phyloP scores from a whole-genome alignment of 768 basidiomycete species.

The Chalciporus piperatus region DNA sequence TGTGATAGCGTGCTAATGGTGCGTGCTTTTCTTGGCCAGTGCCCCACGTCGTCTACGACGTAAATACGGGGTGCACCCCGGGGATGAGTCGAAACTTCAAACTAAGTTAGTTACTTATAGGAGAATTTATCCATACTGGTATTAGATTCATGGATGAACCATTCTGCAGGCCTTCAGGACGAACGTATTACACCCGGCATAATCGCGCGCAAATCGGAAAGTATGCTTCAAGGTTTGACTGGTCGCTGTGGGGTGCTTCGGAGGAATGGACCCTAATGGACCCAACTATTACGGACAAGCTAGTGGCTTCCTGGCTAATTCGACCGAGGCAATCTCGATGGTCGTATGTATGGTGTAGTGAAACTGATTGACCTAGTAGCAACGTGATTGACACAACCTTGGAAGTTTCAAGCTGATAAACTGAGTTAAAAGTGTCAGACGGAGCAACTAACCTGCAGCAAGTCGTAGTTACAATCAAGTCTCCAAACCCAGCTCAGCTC shows the following conservation, averaged over 20 bases:
- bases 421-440: too few relatives aligned
- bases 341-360: background rate
- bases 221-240: too few relatives aligned
- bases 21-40: conserved; percentile 1
- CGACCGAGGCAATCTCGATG: background rate
- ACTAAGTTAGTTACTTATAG: background rate
- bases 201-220: too few relatives aligned
- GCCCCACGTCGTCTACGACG: conserved; percentile 27
- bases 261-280: background rate
- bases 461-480: too few relatives aligned
- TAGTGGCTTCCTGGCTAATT: background rate
- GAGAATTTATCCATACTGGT: background rate
- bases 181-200: background rate
- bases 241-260: too few relatives aligned
- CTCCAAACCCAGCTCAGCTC: too few relatives aligned
- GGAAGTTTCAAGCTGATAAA: too few relatives aligned
- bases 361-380: too few relatives aligned
- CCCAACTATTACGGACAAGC: background rate
- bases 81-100: background rate
- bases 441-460: too few relatives aligned
- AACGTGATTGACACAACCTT: too few relatives aligned
- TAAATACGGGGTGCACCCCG: conserved; percentile 10
- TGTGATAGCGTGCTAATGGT: background rate
- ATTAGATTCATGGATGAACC: background rate
- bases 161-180: background rate